Base-by-base conservation (phyloP, 2,329 filamentous ascomycete species). In the Aspergillus cejpii region DNA sequence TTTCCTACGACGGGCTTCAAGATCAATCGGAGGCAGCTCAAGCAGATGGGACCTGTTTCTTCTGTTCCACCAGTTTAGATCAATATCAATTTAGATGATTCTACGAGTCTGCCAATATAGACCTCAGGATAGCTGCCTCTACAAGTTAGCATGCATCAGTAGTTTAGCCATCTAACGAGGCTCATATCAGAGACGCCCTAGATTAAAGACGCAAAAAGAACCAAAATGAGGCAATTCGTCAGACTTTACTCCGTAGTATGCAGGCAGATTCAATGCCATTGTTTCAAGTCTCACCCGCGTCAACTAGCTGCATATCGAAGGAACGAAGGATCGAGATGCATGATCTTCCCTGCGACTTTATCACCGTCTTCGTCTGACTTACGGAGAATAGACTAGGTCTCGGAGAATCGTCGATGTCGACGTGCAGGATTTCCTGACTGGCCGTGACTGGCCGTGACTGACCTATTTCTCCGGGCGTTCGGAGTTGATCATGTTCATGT, bases 1-100 rank as follows among this genome's bases (percentile, higher is more conserved):
- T 52, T 44, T 36, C 49, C 49, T n/a, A 43, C 39, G 12, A 50
- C 45, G 1, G 49, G 47, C 7, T 50, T 50, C 31, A 50, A 50
- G 41, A 47, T 46, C 21, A 46, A 46, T 34, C 31, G 33, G 2
- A 33, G 36, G 33, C 21, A 28, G 11, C 29, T 46, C 11, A 46
- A 46, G 33, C 23, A 21, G 8, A 24, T 46, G 17, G 29, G 23
- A 8, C 23, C 4, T 24, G 23, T 33, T 19, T 17, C 15, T 33
- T 33, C 29, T n/a, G n/a, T n/a, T n/a, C n/a, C n/a, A n/a, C n/a
- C n/a, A n/a, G n/a, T n/a, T n/a, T n/a, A n/a, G n/a, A n/a, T n/a
- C n/a, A n/a, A n/a, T n/a, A n/a, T n/a, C n/a, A n/a, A n/a, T n/a
- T n/a, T n/a, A n/a, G n/a, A n/a, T n/a, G 27, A 29, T 29, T 1